Conservation (phyloP, 108 stramenopile genomes). For the Skeletonema marinoi region DNA sequence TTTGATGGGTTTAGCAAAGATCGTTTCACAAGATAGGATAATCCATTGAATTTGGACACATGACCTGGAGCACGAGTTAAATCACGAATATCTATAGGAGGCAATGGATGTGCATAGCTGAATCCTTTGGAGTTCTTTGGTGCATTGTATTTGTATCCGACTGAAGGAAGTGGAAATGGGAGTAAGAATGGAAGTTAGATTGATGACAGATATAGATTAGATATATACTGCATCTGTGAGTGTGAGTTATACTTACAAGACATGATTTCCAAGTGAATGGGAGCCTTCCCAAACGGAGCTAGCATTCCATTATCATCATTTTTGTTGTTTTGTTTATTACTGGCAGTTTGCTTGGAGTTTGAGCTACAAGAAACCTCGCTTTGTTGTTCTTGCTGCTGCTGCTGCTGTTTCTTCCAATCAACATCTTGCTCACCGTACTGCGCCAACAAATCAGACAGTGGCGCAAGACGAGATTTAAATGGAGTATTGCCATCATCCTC, state of each 20-base stretch:
- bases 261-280: conserved; percentile 70
- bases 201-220: background rate
- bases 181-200: background rate
- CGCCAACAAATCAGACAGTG: conserved; percentile 55
- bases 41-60: conserved; percentile 69
- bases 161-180: background rate
- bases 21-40: conserved; percentile 70
- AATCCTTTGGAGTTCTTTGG: conserved; percentile 65
- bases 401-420: conserved; percentile 56
- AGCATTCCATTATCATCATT: conserved; percentile 42
- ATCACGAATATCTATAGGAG: conserved; percentile 64
- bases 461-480: conserved; percentile 15
- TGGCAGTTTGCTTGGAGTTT: background rate
- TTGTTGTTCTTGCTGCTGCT: background rate
- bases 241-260: conserved; percentile 49
- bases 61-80: conserved; percentile 55
- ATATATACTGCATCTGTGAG: too few species aligned
- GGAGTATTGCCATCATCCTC: background rate
- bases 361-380: background rate
- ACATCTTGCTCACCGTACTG: conserved; percentile 80
- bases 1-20: conserved; percentile 47
- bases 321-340: background rate
- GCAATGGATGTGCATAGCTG: conserved; percentile 65
- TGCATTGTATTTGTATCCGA: conserved; percentile 77
- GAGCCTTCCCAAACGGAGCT: conserved; percentile 67